phyloP scores from a whole-genome alignment of 805 yeast genomes.

The Starmerella kuoi region DNA sequence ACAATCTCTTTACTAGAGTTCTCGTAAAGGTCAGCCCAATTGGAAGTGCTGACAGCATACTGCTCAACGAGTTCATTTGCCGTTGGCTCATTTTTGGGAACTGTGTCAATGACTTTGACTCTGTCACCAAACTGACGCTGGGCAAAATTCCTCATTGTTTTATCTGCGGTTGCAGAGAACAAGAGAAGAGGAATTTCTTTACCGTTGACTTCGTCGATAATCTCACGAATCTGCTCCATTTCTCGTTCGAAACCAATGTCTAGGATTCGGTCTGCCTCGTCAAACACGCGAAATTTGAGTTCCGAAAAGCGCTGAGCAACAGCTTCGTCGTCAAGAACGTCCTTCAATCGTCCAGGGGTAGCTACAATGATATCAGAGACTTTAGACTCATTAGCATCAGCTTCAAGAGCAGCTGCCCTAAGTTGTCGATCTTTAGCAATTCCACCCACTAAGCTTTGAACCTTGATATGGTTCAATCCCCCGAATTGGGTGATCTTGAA shows the following conservation, averaged over 20 bases:
- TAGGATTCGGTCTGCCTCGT: constrained; percentile 82
- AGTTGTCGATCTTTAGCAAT: constrained; percentile 34
- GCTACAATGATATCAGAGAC: constrained; percentile 53
- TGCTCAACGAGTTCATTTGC: constrained; percentile 70
- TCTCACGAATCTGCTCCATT: constrained; percentile 32
- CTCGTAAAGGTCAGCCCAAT: constrained; percentile 46
- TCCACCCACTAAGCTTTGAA: constrained; percentile 60
- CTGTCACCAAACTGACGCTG: constrained; percentile 32
- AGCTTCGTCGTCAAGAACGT: constrained; percentile 40
- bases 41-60: constrained; percentile 42
- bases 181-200: constrained; percentile 46
- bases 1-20: constrained; percentile 42
- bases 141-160: constrained; percentile 56
- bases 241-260: constrained; percentile 69
- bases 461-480: constrained; percentile 28
- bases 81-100: constrained; percentile 59
- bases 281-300: constrained; percentile 59
- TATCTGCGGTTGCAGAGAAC: constrained; percentile 80
- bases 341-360: constrained; percentile 79
- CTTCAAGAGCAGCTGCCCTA: constrained; percentile 31
- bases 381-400: constrained; percentile 2
- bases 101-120: constrained; percentile 48
- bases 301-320: constrained; percentile 37
- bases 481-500: constrained; percentile 34
- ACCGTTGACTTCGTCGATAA: constrained; percentile 42